These are phyloP conservation scores for Secale cereale DNA, from an alignment of 176 grass and related monocot species.

Conservation along the genomic window DNA sequence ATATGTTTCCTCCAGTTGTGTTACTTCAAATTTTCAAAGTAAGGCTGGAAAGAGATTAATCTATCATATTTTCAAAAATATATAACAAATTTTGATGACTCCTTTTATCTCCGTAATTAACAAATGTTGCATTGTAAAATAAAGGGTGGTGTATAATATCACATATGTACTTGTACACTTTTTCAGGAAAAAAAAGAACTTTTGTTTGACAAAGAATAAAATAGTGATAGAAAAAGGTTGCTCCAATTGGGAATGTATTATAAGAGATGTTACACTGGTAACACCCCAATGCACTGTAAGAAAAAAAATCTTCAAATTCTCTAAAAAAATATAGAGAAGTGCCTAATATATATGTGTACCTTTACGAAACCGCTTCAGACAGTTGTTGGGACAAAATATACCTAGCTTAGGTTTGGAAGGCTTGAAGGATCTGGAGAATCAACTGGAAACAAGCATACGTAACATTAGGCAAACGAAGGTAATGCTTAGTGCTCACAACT, in stretches of 20 bases:
- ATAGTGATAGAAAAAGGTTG: too few relatives aligned
- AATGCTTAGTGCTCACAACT: neutral
- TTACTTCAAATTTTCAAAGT: too few relatives aligned
- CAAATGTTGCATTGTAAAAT: too few relatives aligned
- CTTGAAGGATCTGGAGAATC: slow-evolving; percentile 6
- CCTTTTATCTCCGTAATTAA: neutral
- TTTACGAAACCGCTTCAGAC: neutral
- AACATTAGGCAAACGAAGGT: slow-evolving; percentile 7
- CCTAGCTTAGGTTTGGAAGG: neutral
- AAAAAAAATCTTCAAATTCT: too few relatives aligned
- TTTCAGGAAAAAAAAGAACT: neutral
- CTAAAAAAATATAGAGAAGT: neutral
- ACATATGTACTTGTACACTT: neutral
- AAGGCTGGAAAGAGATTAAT: neutral
- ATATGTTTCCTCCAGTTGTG: too few relatives aligned
- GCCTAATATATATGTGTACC: neutral
- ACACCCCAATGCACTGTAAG: too few relatives aligned
- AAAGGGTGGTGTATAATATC: too few relatives aligned
- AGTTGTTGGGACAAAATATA: neutral
- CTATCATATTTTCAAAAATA: too few relatives aligned
- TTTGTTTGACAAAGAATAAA: too few relatives aligned
- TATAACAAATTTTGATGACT: neutral
- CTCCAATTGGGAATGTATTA: too few relatives aligned
- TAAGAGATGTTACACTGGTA: too few relatives aligned
- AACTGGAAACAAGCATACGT: neutral